These are phyloP conservation scores for Apiosordaria backusii DNA, from an alignment of 495 filamentous ascomycete genomes.

Conservation along the genomic window DNA sequence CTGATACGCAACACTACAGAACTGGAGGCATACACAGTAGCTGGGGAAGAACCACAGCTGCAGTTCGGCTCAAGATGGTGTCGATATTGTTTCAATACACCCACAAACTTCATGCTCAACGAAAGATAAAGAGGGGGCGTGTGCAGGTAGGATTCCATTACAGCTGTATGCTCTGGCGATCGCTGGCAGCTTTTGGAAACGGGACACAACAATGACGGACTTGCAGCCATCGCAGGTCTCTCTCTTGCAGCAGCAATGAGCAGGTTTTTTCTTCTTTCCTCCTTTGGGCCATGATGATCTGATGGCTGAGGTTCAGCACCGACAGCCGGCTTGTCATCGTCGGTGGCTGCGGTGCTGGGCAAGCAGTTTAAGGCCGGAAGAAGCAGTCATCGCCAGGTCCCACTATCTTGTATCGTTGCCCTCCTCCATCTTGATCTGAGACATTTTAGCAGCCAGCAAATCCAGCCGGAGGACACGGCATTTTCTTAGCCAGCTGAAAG, in stretches of 20 bases:
- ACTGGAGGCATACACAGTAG: neutral
- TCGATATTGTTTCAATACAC: neutral
- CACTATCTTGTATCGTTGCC: neutral
- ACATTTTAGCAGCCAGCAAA: neutral
- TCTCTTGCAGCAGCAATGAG: neutral
- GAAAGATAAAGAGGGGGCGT: neutral
- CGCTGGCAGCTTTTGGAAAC: neutral
- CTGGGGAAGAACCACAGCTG: neutral
- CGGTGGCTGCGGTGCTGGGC: neutral
- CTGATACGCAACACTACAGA: neutral
- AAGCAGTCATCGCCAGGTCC: neutral
- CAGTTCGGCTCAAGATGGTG: neutral
- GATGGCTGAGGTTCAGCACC: neutral
- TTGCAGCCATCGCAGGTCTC: neutral
- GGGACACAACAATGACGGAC: neutral
- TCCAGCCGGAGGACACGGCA: neutral
- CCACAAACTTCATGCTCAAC: neutral
- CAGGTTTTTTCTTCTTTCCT: neutral
- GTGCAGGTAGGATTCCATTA: neutral
- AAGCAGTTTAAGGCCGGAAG: neutral
- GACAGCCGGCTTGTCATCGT: neutral
- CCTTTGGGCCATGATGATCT: neutral
- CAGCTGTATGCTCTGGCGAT: neutral
- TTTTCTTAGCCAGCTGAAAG: conserved; percentile 1
- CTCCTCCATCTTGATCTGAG: neutral